Conservation (phyloP, 73 alveolate genomes). For the Paramecium sexaurelia region DNA sequence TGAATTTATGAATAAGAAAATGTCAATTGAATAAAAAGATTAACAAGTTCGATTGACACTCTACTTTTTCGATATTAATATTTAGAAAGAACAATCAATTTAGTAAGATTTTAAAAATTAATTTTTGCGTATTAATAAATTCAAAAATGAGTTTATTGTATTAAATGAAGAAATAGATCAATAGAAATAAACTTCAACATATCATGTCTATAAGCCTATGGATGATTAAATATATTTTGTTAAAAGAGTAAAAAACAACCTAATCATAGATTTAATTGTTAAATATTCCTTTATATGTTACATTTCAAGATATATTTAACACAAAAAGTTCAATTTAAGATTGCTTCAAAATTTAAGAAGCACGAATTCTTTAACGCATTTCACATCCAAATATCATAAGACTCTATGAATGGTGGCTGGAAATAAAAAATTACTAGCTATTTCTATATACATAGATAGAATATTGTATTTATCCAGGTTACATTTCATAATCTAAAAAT, state of each 20-base stretch:
- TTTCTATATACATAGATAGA: not conserved
- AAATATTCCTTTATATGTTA: not conserved
- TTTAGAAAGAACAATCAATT: not conserved
- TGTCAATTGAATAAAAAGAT: no score
- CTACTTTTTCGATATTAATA: no score
- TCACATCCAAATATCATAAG: not conserved
- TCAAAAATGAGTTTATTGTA: not conserved
- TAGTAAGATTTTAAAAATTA: not conserved
- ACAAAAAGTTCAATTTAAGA: not conserved
- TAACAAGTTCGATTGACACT: no score
- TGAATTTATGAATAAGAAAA: no score
- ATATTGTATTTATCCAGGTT: constrained; percentile 5
- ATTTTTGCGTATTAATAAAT: not conserved
- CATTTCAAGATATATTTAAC: not conserved
- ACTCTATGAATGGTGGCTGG: constrained; percentile 21
- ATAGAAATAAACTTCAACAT: not conserved
- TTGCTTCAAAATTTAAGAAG: not conserved
- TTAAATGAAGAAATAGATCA: not conserved
- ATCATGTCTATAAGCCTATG: not conserved
- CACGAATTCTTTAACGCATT: not conserved
- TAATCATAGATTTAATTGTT: not conserved
- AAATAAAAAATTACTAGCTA: not conserved
- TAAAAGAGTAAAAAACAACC: not conserved
- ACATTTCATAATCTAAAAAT: not conserved
- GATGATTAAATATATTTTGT: constrained; percentile 17